Percentiles rank a stretch among this genome's conserved stretches.
phyloP scores from a whole-genome alignment of 2,329 filamentous ascomycete genomes.

The Mollisia scopiformis region DNA sequence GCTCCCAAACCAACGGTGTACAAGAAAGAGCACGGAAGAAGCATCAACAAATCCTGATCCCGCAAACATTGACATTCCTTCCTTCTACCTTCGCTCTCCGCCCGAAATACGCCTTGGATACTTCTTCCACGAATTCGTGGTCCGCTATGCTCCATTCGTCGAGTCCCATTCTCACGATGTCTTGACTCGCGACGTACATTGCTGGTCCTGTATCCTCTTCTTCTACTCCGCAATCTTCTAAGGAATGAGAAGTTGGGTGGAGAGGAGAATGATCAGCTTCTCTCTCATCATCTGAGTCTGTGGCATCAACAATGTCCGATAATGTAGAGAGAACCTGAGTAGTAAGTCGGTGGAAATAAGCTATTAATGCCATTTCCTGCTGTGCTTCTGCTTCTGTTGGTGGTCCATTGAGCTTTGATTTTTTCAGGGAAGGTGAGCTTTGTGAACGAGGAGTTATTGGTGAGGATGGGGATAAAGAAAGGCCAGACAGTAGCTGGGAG shows the following conservation, averaged over 20 bases:
- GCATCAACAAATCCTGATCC: conserved; percentile 66
- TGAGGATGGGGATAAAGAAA: conserved; percentile 41
- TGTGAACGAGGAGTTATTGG: conserved; percentile 34
- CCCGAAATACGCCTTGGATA: conserved; percentile 68
- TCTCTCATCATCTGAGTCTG: conserved; percentile 38
- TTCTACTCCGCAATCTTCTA: conserved; percentile 39
- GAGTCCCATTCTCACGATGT: conserved; percentile 72
- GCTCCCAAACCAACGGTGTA: neutral
- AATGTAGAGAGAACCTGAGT: conserved; percentile 65
- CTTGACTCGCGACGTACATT: conserved; percentile 63
- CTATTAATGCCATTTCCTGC: conserved; percentile 71
- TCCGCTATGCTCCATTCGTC: conserved; percentile 77
- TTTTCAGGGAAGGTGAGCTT: conserved; percentile 41
- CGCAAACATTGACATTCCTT: conserved; percentile 75
- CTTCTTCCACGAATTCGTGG: conserved; percentile 66
- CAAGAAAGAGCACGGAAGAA: neutral
- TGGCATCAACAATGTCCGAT: conserved; percentile 59
- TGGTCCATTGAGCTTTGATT: neutral
- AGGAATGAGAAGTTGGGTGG: conserved; percentile 45
- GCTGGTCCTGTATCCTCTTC: conserved; percentile 26
- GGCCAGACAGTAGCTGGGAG: conserved; percentile 56
- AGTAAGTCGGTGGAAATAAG: conserved; percentile 81
- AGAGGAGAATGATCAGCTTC: conserved; percentile 43
- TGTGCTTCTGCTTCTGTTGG: conserved; percentile 39
- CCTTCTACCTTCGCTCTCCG: conserved; percentile 65